Conservation (phyloP, 2,329 filamentous ascomycete genomes). For the Colletotrichum sp. region DNA sequence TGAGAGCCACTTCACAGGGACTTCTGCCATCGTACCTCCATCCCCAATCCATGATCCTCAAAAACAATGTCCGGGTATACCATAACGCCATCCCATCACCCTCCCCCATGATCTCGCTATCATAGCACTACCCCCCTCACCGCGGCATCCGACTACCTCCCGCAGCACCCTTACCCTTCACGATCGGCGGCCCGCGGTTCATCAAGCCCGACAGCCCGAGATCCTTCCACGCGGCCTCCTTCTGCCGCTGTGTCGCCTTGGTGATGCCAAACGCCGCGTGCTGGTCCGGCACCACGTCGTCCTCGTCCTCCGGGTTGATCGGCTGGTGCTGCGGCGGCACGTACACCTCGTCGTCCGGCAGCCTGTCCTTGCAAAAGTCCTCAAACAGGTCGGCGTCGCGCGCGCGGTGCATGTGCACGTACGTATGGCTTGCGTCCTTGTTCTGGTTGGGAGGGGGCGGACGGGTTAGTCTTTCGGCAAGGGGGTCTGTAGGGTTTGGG, state of each 20-base stretch:
- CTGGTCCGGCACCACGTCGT: constrained; percentile 87
- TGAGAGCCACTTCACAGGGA: too few relatives aligned
- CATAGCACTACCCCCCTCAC: neutral
- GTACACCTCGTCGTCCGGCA: constrained; percentile 80
- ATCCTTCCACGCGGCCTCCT: constrained; percentile 80
- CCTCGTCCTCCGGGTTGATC: constrained; percentile 86
- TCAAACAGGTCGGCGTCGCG: constrained; percentile 82
- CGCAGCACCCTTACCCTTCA: constrained; percentile 20
- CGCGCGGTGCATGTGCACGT: constrained; percentile 75
- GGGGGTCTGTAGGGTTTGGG: too few relatives aligned
- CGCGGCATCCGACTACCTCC: constrained; percentile 17
- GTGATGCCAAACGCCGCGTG: constrained; percentile 88
- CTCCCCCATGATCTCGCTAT: neutral
- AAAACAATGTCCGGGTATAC: constrained; percentile 14
- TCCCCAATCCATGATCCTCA: neutral
- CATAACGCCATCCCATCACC: constrained; percentile 1
- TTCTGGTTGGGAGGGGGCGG: constrained; percentile 45
- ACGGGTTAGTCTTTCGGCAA: neutral
- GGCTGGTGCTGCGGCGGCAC: constrained; percentile 82
- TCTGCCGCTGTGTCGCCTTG: constrained; percentile 74
- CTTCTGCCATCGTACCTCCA: neutral
- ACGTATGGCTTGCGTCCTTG: constrained; percentile 78
- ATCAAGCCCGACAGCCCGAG: constrained; percentile 75
- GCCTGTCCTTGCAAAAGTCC: constrained; percentile 71
- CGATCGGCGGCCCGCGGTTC: constrained; percentile 58